Conservation (phyloP, 2,329 filamentous ascomycete species). For the Dactylellina drechsleri region DNA sequence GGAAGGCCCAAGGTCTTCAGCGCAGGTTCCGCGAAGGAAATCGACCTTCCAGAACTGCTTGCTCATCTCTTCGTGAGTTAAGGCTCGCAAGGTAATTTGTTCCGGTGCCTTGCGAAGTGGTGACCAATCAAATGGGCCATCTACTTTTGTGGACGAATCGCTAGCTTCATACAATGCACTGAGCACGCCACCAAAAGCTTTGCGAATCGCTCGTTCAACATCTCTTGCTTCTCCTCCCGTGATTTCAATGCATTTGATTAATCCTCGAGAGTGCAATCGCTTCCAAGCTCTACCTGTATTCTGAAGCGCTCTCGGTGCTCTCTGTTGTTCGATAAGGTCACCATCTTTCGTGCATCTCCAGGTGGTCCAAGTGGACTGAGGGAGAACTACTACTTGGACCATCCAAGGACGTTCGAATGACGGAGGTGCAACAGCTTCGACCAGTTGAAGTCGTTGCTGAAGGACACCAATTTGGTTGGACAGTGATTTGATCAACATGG, state of each 20-base stretch:
- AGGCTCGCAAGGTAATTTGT: constrained; percentile 37
- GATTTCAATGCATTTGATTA: constrained; percentile 49
- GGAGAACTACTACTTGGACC: constrained; percentile 56
- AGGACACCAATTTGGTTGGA: constrained; percentile 50
- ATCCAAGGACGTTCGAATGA: constrained; percentile 55
- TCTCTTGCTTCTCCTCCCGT: constrained; percentile 51
- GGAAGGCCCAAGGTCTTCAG: constrained; percentile 34
- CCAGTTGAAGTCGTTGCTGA: constrained; percentile 51
- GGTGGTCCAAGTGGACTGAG: constrained; percentile 51
- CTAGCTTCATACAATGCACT: constrained; percentile 24
- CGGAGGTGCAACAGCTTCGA: constrained; percentile 54
- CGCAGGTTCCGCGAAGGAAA: constrained; percentile 52
- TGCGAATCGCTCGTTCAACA: constrained; percentile 45
- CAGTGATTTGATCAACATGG: constrained; percentile 42
- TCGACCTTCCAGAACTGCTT: constrained; percentile 52
- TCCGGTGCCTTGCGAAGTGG: constrained; percentile 47
- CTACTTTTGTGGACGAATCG: constrained; percentile 27
- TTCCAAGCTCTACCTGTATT: constrained; percentile 44
- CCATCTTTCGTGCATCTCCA: constrained; percentile 42
- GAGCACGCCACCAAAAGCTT: constrained; percentile 36
- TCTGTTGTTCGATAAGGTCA: constrained; percentile 29
- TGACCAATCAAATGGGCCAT: constrained; percentile 47
- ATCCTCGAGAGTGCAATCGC: constrained; percentile 41
- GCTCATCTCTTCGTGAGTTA: constrained; percentile 41
- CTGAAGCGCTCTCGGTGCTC: constrained; percentile 29